Percentiles rank a stretch among this genome's conserved stretches.
phyloP scores from a whole-genome alignment of 768 basidiomycete species.

The Trametes cingulata region DNA sequence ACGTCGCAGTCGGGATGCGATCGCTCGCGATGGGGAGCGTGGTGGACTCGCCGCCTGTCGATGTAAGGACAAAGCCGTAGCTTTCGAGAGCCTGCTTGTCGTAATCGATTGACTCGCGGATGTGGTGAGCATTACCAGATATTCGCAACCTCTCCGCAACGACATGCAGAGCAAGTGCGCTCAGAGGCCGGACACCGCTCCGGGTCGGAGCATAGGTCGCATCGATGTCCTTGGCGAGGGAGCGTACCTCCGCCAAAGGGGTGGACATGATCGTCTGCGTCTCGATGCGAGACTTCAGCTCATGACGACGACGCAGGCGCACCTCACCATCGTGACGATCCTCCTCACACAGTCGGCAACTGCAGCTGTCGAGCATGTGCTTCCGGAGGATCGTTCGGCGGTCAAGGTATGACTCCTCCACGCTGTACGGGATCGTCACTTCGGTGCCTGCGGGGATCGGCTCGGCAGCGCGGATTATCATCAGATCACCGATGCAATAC shows the following conservation, averaged over 20 bases:
- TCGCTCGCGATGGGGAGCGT: slow-evolving; percentile 8
- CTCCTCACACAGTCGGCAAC: slow-evolving; percentile 19
- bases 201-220: slow-evolving; percentile 11
- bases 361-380: slow-evolving; percentile 19
- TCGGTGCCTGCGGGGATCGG: slow-evolving; percentile 32
- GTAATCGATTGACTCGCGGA: slow-evolving; percentile 7
- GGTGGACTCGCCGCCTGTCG: background rate
- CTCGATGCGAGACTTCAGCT: slow-evolving; percentile 1
- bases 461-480: slow-evolving; percentile 34
- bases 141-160: slow-evolving; percentile 18
- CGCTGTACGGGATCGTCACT: slow-evolving; percentile 23
- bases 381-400: slow-evolving; percentile 10
- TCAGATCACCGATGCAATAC: slow-evolving; percentile 30
- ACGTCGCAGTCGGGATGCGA: slow-evolving; percentile 12
- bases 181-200: slow-evolving; percentile 10
- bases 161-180: slow-evolving; percentile 13
- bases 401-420: slow-evolving; percentile 15
- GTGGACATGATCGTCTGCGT: background rate
- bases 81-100: slow-evolving; percentile 12
- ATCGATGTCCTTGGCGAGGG: slow-evolving; percentile 9
- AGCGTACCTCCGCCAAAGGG: slow-evolving; percentile 3
- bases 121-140: background rate
- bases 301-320: slow-evolving; percentile 1
- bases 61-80: slow-evolving; percentile 3
- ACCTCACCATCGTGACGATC: slow-evolving; percentile 16